A percentile compares a stretch with the other conserved stretches of the same genome.
Evolutionary conservation across 176 grass and related monocot genomes (phyloP).

Genomic region (Musa beccarii): DNA sequence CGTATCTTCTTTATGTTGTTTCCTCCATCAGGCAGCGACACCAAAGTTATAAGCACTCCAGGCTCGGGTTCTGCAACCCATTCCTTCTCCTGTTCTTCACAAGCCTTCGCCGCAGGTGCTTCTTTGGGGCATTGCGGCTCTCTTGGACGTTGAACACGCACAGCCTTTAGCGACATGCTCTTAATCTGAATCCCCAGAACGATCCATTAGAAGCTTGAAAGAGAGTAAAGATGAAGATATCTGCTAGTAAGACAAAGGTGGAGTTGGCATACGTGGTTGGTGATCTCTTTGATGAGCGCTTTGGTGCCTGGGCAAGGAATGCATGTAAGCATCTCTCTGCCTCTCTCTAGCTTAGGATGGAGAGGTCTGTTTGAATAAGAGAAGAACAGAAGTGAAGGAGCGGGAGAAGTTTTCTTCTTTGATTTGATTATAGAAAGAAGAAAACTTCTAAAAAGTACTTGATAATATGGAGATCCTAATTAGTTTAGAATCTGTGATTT

Average conservation of each 20-base stretch:
- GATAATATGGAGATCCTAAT: too few relatives aligned
- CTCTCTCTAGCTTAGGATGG: conserved; percentile 4
- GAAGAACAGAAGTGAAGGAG: too few relatives aligned
- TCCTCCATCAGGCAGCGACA: conserved; percentile 2
- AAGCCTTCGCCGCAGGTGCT: not conserved
- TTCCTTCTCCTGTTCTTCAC: not conserved
- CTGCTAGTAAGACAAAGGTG: not conserved
- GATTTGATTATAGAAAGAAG: too few relatives aligned
- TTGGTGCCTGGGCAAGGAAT: conserved; percentile 21
- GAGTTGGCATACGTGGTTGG: conserved; percentile 16
- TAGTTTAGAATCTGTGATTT: too few relatives aligned
- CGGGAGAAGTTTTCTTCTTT: too few relatives aligned
- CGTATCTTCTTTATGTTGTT: conserved; percentile 12
- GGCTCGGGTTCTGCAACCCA: conserved; percentile 20
- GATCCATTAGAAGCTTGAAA: not conserved
- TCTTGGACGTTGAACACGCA: not conserved
- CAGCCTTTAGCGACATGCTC: conserved; percentile 12
- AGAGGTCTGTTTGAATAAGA: too few relatives aligned
- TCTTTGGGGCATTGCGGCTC: not conserved
- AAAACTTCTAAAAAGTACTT: too few relatives aligned
- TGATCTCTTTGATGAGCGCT: conserved; percentile 27
- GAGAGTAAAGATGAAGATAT: not conserved
- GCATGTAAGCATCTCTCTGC: conserved; percentile 25
- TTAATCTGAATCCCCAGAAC: conserved; percentile 19
- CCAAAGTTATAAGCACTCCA: conserved; percentile 11